Conservation (phyloP, 2,329 filamentous ascomycete species). For the Microsporum audouinii region DNA sequence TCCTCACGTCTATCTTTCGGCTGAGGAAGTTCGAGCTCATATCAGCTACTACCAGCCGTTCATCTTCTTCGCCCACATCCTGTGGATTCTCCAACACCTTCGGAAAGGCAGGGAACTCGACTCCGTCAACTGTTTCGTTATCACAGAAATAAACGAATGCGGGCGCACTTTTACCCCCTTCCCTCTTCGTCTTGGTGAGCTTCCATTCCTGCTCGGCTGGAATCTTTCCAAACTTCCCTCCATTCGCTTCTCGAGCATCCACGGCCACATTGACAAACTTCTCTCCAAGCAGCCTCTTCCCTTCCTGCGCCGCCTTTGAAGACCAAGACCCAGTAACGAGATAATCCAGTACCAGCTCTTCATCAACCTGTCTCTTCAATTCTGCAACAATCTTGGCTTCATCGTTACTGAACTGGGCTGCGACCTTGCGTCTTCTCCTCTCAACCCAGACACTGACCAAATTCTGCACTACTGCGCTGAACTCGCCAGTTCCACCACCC, state of each 20-base stretch:
- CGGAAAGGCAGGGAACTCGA: constrained; percentile 73
- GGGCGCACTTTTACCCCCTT: constrained; percentile 36
- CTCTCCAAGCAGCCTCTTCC: constrained; percentile 60
- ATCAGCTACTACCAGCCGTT: constrained; percentile 73
- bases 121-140: constrained; percentile 81
- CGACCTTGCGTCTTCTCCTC: constrained; percentile 50
- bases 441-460: constrained; percentile 72
- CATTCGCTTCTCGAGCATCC: constrained; percentile 52
- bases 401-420: constrained; percentile 38
- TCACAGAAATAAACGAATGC: constrained; percentile 82
- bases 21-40: constrained; percentile 94
- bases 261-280: constrained; percentile 66
- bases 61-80: constrained; percentile 46
- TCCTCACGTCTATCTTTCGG: constrained; percentile 60
- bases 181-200: constrained; percentile 50
- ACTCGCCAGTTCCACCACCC: constrained; percentile 74
- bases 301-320: constrained; percentile 78
- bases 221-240: constrained; percentile 77
- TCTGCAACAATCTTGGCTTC: constrained; percentile 48
- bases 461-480: constrained; percentile 75
- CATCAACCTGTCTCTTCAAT: constrained; percentile 52
- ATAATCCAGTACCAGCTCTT: constrained; percentile 74
- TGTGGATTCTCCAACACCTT: constrained; percentile 45
- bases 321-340: constrained; percentile 86
- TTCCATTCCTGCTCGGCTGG: constrained; percentile 67